Conservation (phyloP, 2,329 filamentous ascomycete species). For the Talaromyces sp. region DNA sequence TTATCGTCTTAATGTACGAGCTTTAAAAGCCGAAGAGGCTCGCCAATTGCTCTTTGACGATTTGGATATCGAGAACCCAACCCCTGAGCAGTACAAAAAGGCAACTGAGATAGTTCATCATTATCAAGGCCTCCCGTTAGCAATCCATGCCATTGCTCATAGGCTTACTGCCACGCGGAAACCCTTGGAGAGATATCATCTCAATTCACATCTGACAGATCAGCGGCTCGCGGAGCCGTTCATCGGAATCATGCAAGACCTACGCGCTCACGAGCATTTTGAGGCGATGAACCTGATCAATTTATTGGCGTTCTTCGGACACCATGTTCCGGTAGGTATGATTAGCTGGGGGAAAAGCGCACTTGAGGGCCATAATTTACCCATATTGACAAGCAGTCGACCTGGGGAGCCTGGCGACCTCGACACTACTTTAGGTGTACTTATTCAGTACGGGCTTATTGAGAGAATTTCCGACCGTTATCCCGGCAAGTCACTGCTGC, state of each 20-base stretch:
- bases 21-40: slow-evolving; percentile 57
- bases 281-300: slow-evolving; percentile 64
- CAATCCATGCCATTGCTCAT: slow-evolving; percentile 64
- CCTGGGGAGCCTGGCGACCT: slow-evolving; percentile 38
- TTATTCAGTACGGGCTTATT: slow-evolving; percentile 47
- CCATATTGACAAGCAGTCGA: slow-evolving; percentile 38
- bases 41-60: slow-evolving; percentile 61
- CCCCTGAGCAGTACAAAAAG: slow-evolving; percentile 53
- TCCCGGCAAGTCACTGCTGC: slow-evolving; percentile 7
- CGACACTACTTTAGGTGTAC: slow-evolving; percentile 44
- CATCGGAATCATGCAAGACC: slow-evolving; percentile 48
- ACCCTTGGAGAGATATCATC: slow-evolving; percentile 57
- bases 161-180: slow-evolving; percentile 60
- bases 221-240: slow-evolving; percentile 53
- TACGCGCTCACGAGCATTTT: slow-evolving; percentile 38
- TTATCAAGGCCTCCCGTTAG: slow-evolving; percentile 64
- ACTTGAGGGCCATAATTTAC: slow-evolving; percentile 32
- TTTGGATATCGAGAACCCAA: slow-evolving; percentile 57
- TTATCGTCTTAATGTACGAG: slow-evolving; percentile 55
- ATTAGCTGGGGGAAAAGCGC: slow-evolving; percentile 52
- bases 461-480: slow-evolving; percentile 40
- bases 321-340: slow-evolving; percentile 65
- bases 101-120: slow-evolving; percentile 62
- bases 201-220: slow-evolving; percentile 56
- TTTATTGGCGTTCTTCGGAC: slow-evolving; percentile 63